A percentile compares a stretch with the other conserved stretches of the same genome.
Conservation (phyloP, 352 stramenopile species). For the Phytophthora macrochlamydospora region DNA sequence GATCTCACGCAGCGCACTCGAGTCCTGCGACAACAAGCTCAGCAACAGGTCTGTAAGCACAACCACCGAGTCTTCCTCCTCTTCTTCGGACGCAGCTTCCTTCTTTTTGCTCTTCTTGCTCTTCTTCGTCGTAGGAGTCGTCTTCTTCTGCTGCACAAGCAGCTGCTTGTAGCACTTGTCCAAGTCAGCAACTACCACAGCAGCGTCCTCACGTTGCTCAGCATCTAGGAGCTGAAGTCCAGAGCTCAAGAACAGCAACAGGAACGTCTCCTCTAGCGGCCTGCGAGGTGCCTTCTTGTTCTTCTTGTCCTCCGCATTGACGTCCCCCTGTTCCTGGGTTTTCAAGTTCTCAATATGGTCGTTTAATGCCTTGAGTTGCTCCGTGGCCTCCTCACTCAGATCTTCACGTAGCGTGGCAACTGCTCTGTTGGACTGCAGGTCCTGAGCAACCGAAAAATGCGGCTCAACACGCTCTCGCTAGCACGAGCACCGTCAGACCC, state of each 20-base stretch:
- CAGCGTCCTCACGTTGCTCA: slow-evolving; percentile 65
- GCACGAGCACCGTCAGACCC: slow-evolving; percentile 34
- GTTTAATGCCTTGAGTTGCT: slow-evolving; percentile 22
- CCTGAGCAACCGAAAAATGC: slow-evolving; percentile 47
- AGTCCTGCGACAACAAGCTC: slow-evolving; percentile 83
- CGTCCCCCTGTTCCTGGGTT: slow-evolving; percentile 35
- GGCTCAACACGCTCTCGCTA: slow-evolving; percentile 49
- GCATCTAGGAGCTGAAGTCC: slow-evolving; percentile 75
- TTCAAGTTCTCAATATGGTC: slow-evolving; percentile 42
- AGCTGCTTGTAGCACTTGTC: slow-evolving; percentile 75
- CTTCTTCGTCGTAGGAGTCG: slow-evolving; percentile 26
- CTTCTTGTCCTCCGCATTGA: slow-evolving; percentile 32
- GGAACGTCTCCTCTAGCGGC: slow-evolving; percentile 63
- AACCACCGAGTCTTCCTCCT: slow-evolving; percentile 56
- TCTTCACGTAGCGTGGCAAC: slow-evolving; percentile 42
- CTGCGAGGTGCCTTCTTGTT: slow-evolving; percentile 33
- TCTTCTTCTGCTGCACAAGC: slow-evolving; percentile 27
- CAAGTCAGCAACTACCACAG: slow-evolving; percentile 62
- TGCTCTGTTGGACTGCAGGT: slow-evolving; percentile 35
- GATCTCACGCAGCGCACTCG: slow-evolving; percentile 83
- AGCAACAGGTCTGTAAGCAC: slow-evolving; percentile 86
- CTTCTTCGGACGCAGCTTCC: slow-evolving; percentile 26
- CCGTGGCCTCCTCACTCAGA: slow-evolving; percentile 38
- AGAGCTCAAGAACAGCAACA: slow-evolving; percentile 77
- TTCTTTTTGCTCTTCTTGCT: slow-evolving; percentile 44